Evolutionary conservation across 1,284 basidiomycete species (phyloP).

Genomic region (Pseudozyma sp.): DNA sequence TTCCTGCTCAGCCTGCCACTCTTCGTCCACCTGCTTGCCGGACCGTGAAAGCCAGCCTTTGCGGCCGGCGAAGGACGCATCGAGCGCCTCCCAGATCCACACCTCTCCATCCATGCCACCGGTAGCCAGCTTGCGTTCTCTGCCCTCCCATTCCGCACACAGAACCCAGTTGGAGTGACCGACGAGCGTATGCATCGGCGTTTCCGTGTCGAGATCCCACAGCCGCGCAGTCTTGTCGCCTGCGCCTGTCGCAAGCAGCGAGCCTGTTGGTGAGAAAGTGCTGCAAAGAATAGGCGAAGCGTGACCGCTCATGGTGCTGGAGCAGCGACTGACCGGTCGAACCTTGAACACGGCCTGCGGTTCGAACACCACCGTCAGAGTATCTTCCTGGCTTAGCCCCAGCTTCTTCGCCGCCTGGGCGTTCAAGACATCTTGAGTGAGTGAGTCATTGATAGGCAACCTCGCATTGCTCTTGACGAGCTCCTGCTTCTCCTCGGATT

Average conservation of each 20-base stretch:
- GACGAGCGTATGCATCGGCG: conserved; percentile 84
- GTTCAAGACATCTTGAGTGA: conserved; percentile 59
- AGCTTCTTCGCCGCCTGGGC: conserved; percentile 56
- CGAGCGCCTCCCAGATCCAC: conserved; percentile 65
- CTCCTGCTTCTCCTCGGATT: conserved; percentile 18
- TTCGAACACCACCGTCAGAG: conserved; percentile 65
- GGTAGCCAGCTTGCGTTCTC: conserved; percentile 88
- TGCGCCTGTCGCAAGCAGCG: conserved; percentile 89
- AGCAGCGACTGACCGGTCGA: conserved; percentile 90
- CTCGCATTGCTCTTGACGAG: conserved; percentile 52
- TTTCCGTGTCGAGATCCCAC: conserved; percentile 95
- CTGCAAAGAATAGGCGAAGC: conserved; percentile 93
- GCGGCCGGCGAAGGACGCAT: conserved; percentile 48
- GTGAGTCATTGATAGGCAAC: conserved; percentile 57
- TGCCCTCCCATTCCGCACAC: conserved; percentile 95
- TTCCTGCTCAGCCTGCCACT: conserved; percentile 36
- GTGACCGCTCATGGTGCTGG: conserved; percentile 85
- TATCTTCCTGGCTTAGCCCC: conserved; percentile 64
- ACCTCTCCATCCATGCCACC: conserved; percentile 70
- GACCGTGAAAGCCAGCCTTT: conserved; percentile 58
- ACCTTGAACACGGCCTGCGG: conserved; percentile 97
- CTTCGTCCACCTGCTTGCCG: conserved; percentile 57
- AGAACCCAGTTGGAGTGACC: conserved; percentile 97
- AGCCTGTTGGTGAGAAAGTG: conserved; percentile 92
- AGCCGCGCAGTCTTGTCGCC: conserved; percentile 92